These are phyloP conservation scores for Xylaria sp. DNA, from an alignment of 2,329 filamentous ascomycete species.

Conservation along the genomic window DNA sequence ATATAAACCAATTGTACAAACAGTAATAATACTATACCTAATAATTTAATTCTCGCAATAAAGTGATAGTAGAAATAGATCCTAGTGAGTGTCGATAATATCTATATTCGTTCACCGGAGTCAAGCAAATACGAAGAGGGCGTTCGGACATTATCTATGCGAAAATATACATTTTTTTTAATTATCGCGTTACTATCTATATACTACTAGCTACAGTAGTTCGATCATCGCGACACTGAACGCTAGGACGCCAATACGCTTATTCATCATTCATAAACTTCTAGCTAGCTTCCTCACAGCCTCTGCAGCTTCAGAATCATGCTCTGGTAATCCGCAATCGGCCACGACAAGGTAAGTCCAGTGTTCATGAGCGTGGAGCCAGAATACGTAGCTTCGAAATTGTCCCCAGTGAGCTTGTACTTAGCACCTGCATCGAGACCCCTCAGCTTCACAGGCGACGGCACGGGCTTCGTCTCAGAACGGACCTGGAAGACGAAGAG, in stretches of 20 bases:
- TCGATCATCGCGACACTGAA: background rate
- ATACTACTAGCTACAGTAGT: background rate
- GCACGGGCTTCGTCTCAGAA: constrained; percentile 62
- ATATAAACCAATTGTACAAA: constrained; percentile 11
- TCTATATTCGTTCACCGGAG: background rate
- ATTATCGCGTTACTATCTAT: background rate
- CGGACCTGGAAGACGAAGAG: constrained; percentile 71
- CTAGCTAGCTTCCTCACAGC: constrained; percentile 42
- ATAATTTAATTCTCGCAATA: background rate
- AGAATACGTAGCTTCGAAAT: constrained; percentile 59
- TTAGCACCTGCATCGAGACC: constrained; percentile 65
- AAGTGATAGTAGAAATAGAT: background rate
- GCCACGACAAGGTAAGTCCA: constrained; percentile 64
- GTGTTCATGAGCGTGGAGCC: constrained; percentile 72
- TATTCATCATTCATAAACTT: background rate
- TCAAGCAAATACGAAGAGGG: background rate
- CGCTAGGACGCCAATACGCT: background rate
- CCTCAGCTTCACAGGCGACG: constrained; percentile 64
- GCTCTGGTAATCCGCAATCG: constrained; percentile 65
- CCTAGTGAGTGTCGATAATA: background rate
- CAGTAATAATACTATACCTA: constrained; percentile 21
- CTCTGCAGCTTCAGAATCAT: constrained; percentile 66
- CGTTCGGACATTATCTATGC: background rate
- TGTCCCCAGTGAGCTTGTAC: constrained; percentile 63
- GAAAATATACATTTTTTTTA: background rate